phyloP scores from a whole-genome alignment of 169 alveolate species.

The Cryptosporidium xiaoi region DNA sequence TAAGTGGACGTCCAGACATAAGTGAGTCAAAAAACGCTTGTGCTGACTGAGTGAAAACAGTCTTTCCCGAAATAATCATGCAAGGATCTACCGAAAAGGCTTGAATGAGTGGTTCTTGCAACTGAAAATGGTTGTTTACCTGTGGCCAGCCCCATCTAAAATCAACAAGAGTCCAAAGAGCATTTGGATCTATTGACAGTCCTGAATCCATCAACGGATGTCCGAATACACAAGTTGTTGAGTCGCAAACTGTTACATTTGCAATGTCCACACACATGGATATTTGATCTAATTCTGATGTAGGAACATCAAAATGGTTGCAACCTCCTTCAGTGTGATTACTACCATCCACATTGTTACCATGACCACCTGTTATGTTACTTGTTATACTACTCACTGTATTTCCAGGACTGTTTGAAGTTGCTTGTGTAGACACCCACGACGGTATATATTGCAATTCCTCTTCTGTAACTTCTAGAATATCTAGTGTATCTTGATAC shows the following conservation, averaged over 20 bases:
- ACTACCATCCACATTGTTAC: neutral
- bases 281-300: conserved; percentile 23
- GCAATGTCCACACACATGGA: conserved; percentile 63
- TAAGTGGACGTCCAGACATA: neutral
- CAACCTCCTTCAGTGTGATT: too few species aligned
- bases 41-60: conserved; percentile 48
- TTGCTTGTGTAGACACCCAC: conserved; percentile 52
- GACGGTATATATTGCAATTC: conserved; percentile 75
- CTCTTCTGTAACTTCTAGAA: conserved; percentile 81
- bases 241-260: conserved; percentile 55
- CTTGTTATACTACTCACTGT: neutral
- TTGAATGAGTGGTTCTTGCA: conserved; percentile 42
- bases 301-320: conserved; percentile 8
- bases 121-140: conserved; percentile 25
- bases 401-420: conserved; percentile 5
- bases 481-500: conserved; percentile 79
- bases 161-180: conserved; percentile 55
- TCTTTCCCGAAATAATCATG: conserved; percentile 26
- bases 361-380: too few species aligned
- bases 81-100: conserved; percentile 41
- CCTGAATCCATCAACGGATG: conserved; percentile 65
- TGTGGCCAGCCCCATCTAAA: conserved; percentile 71
- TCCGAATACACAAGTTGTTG: conserved; percentile 52
- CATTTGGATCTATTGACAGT: conserved; percentile 21
- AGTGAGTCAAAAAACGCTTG: neutral